A percentile compares a stretch with the other conserved stretches of the same genome.
These are phyloP conservation scores for Kalmusia sp. DNA, from an alignment of 2,329 filamentous ascomycete genomes.

Conservation along the genomic window DNA sequence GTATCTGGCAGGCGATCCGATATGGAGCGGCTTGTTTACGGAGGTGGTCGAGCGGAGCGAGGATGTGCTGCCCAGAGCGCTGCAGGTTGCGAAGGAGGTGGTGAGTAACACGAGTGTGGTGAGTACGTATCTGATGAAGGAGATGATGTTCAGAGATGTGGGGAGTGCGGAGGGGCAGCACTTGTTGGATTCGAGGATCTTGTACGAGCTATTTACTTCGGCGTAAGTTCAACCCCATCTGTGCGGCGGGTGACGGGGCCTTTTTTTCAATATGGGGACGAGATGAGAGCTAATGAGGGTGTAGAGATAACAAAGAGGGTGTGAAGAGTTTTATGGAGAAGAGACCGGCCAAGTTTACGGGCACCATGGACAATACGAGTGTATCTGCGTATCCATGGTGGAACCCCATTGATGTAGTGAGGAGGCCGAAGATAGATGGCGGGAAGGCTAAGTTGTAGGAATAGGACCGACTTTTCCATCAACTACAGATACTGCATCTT, in stretches of 20 bases:
- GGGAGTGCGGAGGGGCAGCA: constrained; percentile 72
- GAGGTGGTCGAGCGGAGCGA: constrained; percentile 66
- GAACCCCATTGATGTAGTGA: constrained; percentile 60
- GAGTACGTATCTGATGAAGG: constrained; percentile 71
- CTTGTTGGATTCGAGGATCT: constrained; percentile 70
- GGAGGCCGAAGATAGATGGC: constrained; percentile 45
- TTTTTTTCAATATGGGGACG: background rate
- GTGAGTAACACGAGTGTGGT: constrained; percentile 71
- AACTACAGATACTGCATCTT: no score
- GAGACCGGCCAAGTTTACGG: constrained; percentile 67
- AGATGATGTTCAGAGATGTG: constrained; percentile 70
- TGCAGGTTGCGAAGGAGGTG: constrained; percentile 72
- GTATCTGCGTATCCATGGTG: constrained; percentile 73
- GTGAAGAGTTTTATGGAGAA: constrained; percentile 75
- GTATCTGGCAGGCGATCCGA: constrained; percentile 57
- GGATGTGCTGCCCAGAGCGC: constrained; percentile 68
- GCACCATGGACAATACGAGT: constrained; percentile 65
- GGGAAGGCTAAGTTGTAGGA: constrained; percentile 38
- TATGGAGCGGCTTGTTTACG: constrained; percentile 69
- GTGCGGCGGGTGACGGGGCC: background rate
- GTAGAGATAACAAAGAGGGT: constrained; percentile 70
- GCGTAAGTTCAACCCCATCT: constrained; percentile 36
- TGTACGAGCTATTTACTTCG: constrained; percentile 66
- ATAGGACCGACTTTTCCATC: no score
- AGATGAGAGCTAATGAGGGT: background rate